Evolutionary conservation across 495 filamentous ascomycete genomes (phyloP).

Genomic region (Parathielavia hyrcaniae): DNA sequence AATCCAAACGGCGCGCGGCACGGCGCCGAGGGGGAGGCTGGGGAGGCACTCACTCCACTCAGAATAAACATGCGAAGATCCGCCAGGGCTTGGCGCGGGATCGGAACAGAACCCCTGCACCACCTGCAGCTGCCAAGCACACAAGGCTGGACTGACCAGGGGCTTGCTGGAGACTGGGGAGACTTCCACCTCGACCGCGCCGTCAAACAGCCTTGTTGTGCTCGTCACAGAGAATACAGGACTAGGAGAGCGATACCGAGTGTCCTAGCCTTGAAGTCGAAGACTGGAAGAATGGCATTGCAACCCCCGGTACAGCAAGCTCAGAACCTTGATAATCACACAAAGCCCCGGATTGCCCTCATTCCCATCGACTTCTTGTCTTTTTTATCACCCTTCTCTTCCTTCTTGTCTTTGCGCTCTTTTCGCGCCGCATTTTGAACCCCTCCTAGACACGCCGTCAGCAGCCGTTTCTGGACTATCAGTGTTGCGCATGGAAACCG

Average conservation of each 20-base stretch:
- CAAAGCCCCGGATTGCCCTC: conserved; percentile 49
- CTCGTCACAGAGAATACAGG: too few species aligned
- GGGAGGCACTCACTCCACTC: conserved; percentile 17
- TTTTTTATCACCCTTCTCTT: conserved; percentile 45
- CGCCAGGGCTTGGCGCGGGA: conserved; percentile 11
- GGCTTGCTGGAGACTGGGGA: neutral
- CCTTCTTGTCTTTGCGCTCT: conserved; percentile 48
- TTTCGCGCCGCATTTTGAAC: conserved; percentile 53
- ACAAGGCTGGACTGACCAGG: too few species aligned
- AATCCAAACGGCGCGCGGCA: conserved; percentile 4
- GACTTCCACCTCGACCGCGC: neutral
- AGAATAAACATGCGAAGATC: conserved; percentile 10
- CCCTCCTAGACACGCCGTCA: conserved; percentile 42
- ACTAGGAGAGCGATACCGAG: too few species aligned
- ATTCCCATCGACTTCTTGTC: conserved; percentile 43
- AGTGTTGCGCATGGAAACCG: conserved; percentile 13
- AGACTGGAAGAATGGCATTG: neutral
- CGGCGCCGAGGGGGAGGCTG: conserved; percentile 15
- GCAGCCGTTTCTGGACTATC: conserved; percentile 18
- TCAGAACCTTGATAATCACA: conserved; percentile 20
- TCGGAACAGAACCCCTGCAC: conserved; percentile 4
- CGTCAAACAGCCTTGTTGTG: too few species aligned
- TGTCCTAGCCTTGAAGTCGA: too few species aligned
- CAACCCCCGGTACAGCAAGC: neutral
- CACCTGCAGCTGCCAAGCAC: conserved; percentile 12